Base-by-base conservation (phyloP, 73 alveolate species). In the Paramecium primaurelia region DNA sequence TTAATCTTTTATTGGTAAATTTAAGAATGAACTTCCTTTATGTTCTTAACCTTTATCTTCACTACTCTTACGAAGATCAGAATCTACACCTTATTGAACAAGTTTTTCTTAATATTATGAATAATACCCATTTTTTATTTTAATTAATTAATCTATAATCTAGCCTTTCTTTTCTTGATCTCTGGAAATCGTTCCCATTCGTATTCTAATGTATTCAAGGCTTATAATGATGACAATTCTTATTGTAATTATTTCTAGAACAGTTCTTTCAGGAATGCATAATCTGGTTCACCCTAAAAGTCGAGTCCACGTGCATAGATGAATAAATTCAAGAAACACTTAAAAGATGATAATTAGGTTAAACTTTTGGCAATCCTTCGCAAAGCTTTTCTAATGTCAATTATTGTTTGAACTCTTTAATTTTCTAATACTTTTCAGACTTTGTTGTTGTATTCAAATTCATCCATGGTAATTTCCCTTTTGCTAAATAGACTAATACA, bases 221-320 rank as follows among this genome's bases (percentile, higher is more conserved):
- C 51, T 64, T 64, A 8, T 9, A 25, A 28, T 6, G 42, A 64
- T 64, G 38, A 12, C 58, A 42, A 9, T 30, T 34, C 58, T 26
- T 71, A 26, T 38, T 75, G 38, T 10, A 75, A 42, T 42, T 75
- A 36, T 16, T 42, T 75, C 47, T 22, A 71, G 77, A 93, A 80
- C 59, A 93, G 71, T 32, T 86, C 95, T 58, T 92, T 86, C 86
- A 92, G 34, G 92, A 75, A 92, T n/a, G 86, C 83, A 92, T 94
- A 94, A 87, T 94, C 96, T 25, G 97, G 97, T 36, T 92, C 92
- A 77, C 93, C 93, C 14, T 92, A 88, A 68, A 94, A 94, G 28
- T 92, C 92, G 34, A 94, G 83, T 47, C 93, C 86, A 59, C 95
- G 93, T 7, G 90, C 92, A 86, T 94, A 88, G 59, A 77, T 77